Evolutionary conservation across 306 rosid genomes (phyloP).

Genomic region (Malus fusca): DNA sequence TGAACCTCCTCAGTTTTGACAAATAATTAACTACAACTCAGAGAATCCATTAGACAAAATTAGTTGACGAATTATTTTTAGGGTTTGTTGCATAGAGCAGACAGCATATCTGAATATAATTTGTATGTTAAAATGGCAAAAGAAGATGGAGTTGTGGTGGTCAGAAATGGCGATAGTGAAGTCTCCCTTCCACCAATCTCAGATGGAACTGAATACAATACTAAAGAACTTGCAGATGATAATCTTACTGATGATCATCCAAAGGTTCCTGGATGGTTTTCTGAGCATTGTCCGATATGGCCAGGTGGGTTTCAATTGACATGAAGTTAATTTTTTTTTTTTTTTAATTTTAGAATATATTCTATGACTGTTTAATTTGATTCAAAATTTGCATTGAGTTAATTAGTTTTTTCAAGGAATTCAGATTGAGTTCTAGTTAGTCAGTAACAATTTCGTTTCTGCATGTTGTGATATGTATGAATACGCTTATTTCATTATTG

Average conservation of each 20-base stretch:
- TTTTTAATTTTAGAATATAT: no score
- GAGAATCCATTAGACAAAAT: not conserved
- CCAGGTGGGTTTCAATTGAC: slow-evolving; percentile 39
- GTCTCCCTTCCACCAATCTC: not conserved
- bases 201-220: not conserved
- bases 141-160: not conserved
- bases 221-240: not conserved
- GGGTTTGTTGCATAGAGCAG: not conserved
- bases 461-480: not conserved
- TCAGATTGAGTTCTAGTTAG: no score
- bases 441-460: no score
- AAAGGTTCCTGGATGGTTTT: slow-evolving; percentile 49
- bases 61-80: not conserved
- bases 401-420: not conserved
- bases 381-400: not conserved
- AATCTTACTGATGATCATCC: slow-evolving; percentile 23
- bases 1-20: not conserved
- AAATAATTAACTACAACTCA: not conserved
- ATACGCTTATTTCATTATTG: not conserved
- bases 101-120: not conserved
- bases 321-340: not conserved
- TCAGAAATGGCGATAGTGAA: not conserved
- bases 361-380: not conserved
- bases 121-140: not conserved
- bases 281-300: slow-evolving; percentile 58